A percentile compares a stretch with the other conserved stretches of the same genome.
phyloP scores from a whole-genome alignment of 208 protist genomes.

The Leishmania aethiopica region DNA sequence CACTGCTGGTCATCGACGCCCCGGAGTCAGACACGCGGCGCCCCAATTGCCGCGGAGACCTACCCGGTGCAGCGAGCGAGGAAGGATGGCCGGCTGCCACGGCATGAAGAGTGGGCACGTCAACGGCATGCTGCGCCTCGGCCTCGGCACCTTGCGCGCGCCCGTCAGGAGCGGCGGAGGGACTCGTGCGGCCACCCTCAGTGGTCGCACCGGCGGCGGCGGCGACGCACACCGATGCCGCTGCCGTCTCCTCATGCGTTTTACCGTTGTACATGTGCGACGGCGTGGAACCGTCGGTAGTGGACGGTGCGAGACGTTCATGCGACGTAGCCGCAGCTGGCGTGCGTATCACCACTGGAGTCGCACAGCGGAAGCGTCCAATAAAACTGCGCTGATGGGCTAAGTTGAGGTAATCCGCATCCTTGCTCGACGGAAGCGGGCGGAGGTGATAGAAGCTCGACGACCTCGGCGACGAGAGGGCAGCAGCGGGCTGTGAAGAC shows the following conservation, averaged over 20 bases:
- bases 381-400: constrained; percentile 28
- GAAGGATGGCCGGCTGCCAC: background rate
- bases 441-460: background rate
- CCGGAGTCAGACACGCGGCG: background rate
- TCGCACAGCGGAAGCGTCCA: constrained; percentile 44
- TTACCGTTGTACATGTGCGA: background rate
- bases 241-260: background rate
- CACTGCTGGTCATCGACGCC: background rate
- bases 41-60: background rate
- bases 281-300: background rate
- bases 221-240: background rate
- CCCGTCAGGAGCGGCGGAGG: background rate
- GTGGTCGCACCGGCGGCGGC: background rate
- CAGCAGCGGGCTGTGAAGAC: background rate
- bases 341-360: constrained; percentile 40
- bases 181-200: background rate
- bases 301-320: background rate
- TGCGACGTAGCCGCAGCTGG: constrained; percentile 18
- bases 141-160: background rate
- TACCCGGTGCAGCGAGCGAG: background rate
- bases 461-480: background rate
- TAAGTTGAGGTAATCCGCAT: constrained; percentile 30
- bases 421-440: constrained; percentile 13
- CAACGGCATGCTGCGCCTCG: background rate
- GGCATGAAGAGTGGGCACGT: background rate